These are phyloP conservation scores for Micractinium sp. DNA, from an alignment of 139 green algal genomes.

Conservation along the genomic window DNA sequence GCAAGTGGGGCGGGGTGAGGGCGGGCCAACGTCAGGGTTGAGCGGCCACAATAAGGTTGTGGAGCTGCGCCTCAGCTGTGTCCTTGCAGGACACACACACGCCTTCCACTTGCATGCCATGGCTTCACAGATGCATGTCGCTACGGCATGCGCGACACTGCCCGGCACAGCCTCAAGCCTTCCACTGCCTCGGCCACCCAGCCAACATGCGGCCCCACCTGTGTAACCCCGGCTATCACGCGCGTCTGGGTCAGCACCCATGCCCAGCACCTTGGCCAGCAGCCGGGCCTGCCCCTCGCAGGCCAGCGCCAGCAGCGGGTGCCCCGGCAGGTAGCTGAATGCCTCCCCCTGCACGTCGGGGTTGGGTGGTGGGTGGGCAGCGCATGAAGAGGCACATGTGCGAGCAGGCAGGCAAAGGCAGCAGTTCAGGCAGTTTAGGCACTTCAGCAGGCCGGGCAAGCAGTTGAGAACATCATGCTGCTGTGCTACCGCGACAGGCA, in stretches of 20 bases:
- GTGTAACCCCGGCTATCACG: constrained; percentile 6
- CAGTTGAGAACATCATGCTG: background rate
- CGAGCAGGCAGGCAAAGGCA: background rate
- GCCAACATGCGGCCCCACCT: background rate
- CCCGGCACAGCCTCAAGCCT: background rate
- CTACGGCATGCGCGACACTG: background rate
- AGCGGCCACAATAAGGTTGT: background rate
- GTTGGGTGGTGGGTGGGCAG: background rate
- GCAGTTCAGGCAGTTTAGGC: background rate
- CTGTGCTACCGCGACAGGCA: background rate
- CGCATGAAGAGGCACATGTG: background rate
- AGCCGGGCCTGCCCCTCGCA: constrained; percentile 7
- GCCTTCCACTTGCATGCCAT: background rate
- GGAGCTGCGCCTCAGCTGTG: background rate
- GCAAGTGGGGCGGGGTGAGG: background rate
- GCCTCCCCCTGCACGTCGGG: background rate
- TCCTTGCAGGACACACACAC: too few species aligned
- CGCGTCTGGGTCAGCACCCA: background rate
- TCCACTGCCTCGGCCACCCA: background rate
- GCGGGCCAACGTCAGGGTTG: background rate
- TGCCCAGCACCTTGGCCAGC: constrained; percentile 21
- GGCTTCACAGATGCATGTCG: background rate
- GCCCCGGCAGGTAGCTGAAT: constrained; percentile 10
- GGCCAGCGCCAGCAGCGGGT: constrained; percentile 16
- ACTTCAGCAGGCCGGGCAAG: background rate